Evolutionary conservation across 495 filamentous ascomycete genomes (phyloP), one percentile per base, ranked within the genome.

Genomic region (Lentithecium fluviatile): DNA sequence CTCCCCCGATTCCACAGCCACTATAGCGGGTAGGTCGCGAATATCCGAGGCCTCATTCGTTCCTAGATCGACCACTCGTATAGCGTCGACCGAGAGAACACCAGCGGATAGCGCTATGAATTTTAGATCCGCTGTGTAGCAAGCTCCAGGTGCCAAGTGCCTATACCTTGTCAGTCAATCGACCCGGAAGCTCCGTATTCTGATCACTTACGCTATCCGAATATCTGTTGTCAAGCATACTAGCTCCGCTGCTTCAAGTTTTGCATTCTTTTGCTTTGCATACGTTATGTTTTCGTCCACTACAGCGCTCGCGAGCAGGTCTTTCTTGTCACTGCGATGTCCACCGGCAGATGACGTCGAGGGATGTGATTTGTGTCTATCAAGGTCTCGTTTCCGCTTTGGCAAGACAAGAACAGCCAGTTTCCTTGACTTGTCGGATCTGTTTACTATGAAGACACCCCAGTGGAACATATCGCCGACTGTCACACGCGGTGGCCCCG

Each of bases 361-460:
- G 42, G 78, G 72, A 32, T 77, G 76, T 8, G 78, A 68, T n/a
- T 73, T 70, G 68, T 84, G 79, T 4, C 83, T 83, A n/a, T 84
- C 80, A 29, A 80, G 72, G 37, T 83, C 80, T 36, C 84, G 80
- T 52, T 87, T 85, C n/a, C 90, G 81, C 60, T 86, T 88, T 0
- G 90, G 89, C 24, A 96, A 82, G 2, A 85, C 86, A n/a, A 88
- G 73, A 20, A 97, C 79, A 6, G 88, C 86, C 24, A 97, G 82
- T 68, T 92, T 95, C 10, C 89, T 85, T 26, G 86, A 74, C 23
- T 77, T 71, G 45, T 76, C 71, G 26, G 82, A 87, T 36, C 88
- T 87, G 71, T 97, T 97, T 50, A 96, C 88, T 20, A 97, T 84
- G 69, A 96, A 91, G 19, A 96, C 83, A 40, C 82, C 80, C 93